Evolutionary conservation across 257 asterid species (phyloP), one percentile per base, ranked within the genome.

Genomic region (Haberlea rhodopensis): DNA sequence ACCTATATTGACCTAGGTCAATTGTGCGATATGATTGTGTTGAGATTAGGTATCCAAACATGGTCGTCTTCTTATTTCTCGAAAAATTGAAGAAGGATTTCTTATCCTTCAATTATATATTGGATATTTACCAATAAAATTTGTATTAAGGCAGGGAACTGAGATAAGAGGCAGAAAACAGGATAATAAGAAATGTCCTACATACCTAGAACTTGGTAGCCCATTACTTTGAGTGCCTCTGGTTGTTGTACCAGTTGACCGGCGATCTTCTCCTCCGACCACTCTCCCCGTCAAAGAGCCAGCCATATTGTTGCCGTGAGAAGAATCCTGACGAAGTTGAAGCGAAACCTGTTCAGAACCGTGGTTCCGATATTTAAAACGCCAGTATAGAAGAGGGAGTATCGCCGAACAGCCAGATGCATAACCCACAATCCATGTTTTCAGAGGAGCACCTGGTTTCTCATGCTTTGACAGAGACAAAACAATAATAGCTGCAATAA

Each of bases 311-410:
- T 75, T 87, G 62, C 65, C 63, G 68, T 67, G 83, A 37, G 95
- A 76, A 70, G 90, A 74, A 74, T 72, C 81, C 54, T 73, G 82
- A 62, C 68, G 76, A 8, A 76, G 81, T 76, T 78, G 95, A 71
- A 87, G 71, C 53, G 80, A 68, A 67, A 80, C 90, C 75, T 79
- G 89, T 62, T 90, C 94, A 57, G 95, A 74, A 68, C 80, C 76
- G 62, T 81, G 95, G 80, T 82, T 84, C 49, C 96, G 82, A 73
- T 89, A 73, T 43, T 51, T 78, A 75, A 79, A 89, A 27, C 97
- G 96, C 95, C 99, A 89, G 79, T 76, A 89, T 54, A 87, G 82
- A 72, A 92, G 91, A 67, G 97, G 99, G 37, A 92, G 89, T 61
- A 78, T 79, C 5, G 87, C 89, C 62, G 81, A 82, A 83, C 96